Evolutionary conservation across 164 flowering plant species (phyloP), one percentile per base, ranked within the genome.

Genomic region (Nymphaea colorata): DNA sequence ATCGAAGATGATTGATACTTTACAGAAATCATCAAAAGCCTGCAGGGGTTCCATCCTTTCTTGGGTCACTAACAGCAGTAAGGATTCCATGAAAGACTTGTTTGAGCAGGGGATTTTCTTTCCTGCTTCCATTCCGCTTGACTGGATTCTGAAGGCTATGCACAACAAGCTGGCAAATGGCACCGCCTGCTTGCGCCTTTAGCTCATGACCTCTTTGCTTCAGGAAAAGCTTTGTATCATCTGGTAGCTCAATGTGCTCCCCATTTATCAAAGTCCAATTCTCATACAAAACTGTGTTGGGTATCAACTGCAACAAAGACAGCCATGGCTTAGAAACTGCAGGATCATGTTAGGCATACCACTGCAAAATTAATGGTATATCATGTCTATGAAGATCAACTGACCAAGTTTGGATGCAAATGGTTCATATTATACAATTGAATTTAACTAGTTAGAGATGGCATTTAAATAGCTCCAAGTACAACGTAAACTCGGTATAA

Each of bases 21-120:
- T 25, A 25, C 55, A 2, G 55, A 47, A 47, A 47, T 7, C 7
- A 47, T 87, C 77, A 91, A 4, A 84, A 68, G 0, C 89, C 96
- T 4, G 99, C 93, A 1, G 97, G 95, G 61, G 64, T 74, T 64
- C 97, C 97, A 74, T 80, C 85, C 74, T 91, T 91, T 73, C 96
- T 82, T 2, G 96, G 93, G 64, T 91, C 97, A 71, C 96, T 83
- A 0, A 91, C 97, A 69, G 87, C 97, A 41, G 87, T 84, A 53
- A 95, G 93, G 8, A 74, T 76, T 44, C 98, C 98, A 67, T 72
- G 82, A 16, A 77, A 55, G 41, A 72, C 68, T 3, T 44, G 64
- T 53, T 43, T 44, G 25, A 8, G 53, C 43, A 68, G 67, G 3
- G 72, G 74, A 42, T 3, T 43, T 76, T 79, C 80, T n/a, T 82